phyloP scores from a whole-genome alignment of 495 filamentous ascomycete genomes.

The Podospora bellae-mahoneyi region DNA sequence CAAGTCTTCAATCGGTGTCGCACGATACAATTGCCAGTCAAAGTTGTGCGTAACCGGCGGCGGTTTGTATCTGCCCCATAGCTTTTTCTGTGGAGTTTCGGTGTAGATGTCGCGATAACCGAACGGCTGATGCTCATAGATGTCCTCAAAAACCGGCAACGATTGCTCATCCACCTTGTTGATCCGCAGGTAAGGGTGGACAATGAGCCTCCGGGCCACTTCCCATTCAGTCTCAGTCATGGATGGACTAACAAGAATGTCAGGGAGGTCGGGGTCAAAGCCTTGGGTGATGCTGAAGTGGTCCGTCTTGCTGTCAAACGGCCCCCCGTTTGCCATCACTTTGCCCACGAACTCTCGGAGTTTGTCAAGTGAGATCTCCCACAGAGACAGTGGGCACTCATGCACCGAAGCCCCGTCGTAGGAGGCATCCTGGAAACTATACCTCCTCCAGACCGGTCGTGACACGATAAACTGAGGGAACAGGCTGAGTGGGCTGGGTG shows the following conservation, averaged over 20 bases:
- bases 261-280: background rate
- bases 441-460: slow-evolving; percentile 23
- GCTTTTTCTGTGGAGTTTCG: background rate
- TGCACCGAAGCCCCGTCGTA: background rate
- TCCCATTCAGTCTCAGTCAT: slow-evolving; percentile 24
- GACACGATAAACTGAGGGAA: slow-evolving; percentile 20
- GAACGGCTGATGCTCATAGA: slow-evolving; percentile 15
- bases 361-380: background rate
- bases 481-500: slow-evolving; percentile 6
- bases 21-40: slow-evolving; percentile 16
- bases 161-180: background rate
- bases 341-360: slow-evolving; percentile 6
- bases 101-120: slow-evolving; percentile 27
- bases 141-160: slow-evolving; percentile 7
- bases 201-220: slow-evolving; percentile 17
- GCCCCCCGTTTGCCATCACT: background rate
- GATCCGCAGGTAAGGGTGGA: slow-evolving; percentile 19
- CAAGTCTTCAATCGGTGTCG: background rate
- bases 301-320: background rate
- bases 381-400: background rate
- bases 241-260: slow-evolving; percentile 16
- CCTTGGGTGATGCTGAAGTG: background rate
- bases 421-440: slow-evolving; percentile 10
- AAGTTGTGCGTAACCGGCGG: slow-evolving; percentile 7
- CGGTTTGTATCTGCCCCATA: slow-evolving; percentile 8